phyloP scores from a whole-genome alignment of 2,329 filamentous ascomycete species.

The Diaporthe velutina region DNA sequence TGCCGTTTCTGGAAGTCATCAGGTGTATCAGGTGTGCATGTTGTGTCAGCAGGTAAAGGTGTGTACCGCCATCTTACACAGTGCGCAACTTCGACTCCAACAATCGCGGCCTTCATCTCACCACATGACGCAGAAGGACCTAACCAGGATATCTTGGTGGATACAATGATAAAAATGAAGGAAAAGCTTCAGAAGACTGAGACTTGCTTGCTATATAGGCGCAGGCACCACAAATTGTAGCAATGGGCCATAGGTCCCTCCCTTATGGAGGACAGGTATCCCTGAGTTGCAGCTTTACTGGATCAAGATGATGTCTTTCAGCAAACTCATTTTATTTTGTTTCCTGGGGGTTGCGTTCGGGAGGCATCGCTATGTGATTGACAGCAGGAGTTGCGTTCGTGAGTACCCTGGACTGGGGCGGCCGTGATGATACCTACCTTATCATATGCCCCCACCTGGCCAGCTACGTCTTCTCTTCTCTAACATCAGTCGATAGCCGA shows the following conservation, averaged over 20 bases:
- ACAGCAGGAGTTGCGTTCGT: slow-evolving; percentile 6
- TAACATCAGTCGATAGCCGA: slow-evolving; percentile 8
- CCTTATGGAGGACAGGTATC: neutral
- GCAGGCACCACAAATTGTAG: slow-evolving; percentile 12
- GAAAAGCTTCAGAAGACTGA: neutral
- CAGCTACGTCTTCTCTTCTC: slow-evolving; percentile 5
- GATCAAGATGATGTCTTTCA: slow-evolving; percentile 9
- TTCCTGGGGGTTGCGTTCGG: slow-evolving; percentile 1
- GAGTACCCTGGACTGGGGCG: slow-evolving; percentile 8
- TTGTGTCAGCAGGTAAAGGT: slow-evolving; percentile 6
- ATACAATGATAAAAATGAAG: neutral
- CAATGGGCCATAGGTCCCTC: slow-evolving; percentile 7
- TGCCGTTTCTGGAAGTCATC: neutral
- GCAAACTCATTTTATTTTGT: slow-evolving; percentile 8
- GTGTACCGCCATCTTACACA: slow-evolving; percentile 8
- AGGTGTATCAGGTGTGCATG: slow-evolving; percentile 17
- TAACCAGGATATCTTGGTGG: neutral
- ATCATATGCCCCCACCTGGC: neutral
- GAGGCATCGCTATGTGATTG: slow-evolving; percentile 11
- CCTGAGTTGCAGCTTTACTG: slow-evolving; percentile 5
- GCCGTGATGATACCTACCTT: slow-evolving; percentile 2
- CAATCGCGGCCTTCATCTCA: neutral
- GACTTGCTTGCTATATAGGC: slow-evolving; percentile 14
- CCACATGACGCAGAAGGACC: slow-evolving; percentile 9
- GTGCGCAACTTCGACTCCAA: slow-evolving; percentile 17